A percentile compares a stretch with the other conserved stretches of the same genome.
phyloP scores from a whole-genome alignment of 2,329 filamentous ascomycete species.

The Clarireedia homoeocarpa region DNA sequence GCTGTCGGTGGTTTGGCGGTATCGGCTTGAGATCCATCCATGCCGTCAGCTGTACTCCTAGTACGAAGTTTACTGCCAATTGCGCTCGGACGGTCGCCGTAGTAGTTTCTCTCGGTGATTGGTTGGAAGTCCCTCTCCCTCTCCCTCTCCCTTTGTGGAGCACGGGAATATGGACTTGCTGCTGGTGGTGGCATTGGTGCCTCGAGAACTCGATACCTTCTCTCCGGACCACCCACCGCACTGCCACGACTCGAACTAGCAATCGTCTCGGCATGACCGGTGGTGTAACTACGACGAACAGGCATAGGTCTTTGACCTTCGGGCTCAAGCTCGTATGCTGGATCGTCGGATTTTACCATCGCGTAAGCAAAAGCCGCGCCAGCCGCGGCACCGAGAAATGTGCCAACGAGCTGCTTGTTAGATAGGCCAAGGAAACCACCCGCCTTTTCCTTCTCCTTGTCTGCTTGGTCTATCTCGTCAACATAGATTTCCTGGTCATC shows the following conservation, averaged over 20 bases:
- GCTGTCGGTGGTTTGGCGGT: constrained; percentile 4
- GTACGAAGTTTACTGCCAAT: neutral
- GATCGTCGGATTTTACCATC: constrained; percentile 52
- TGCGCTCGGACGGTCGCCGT: neutral
- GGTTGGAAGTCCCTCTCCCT: neutral
- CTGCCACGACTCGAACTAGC: neutral
- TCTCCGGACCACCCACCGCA: neutral
- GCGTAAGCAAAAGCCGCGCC: constrained; percentile 71
- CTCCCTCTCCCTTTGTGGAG: constrained; percentile 3
- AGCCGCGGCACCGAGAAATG: constrained; percentile 70
- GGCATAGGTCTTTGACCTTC: neutral
- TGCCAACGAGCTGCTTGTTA: constrained; percentile 62
- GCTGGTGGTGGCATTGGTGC: constrained; percentile 6
- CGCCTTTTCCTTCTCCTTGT: neutral
- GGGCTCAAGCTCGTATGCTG: constrained; percentile 8
- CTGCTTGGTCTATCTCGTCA: constrained; percentile 12
- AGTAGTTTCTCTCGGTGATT: constrained; percentile 4
- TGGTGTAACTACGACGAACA: constrained; percentile 1
- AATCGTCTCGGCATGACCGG: constrained; percentile 1
- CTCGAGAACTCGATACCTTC: constrained; percentile 5
- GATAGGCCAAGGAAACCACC: constrained; percentile 33
- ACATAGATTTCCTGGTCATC: constrained; percentile 1
- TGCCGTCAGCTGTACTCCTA: neutral
- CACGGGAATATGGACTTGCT: neutral
- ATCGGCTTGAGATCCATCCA: constrained; percentile 1